Evolutionary conservation across 2,329 filamentous ascomycete species (phyloP).

Genomic region (Macroventuria anomochaeta): DNA sequence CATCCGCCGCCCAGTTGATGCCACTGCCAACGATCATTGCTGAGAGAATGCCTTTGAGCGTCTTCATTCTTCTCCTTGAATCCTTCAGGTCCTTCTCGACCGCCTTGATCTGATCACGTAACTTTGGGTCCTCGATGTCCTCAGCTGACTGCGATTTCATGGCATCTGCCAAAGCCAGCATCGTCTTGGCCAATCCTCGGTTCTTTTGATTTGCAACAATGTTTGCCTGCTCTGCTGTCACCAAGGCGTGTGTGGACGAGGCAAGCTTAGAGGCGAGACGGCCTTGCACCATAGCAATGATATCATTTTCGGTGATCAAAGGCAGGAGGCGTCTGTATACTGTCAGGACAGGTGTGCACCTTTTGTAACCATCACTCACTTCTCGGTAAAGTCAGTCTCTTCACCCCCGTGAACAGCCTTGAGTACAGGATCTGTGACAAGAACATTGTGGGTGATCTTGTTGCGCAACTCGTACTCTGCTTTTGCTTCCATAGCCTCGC

Average conservation of each 20-base stretch:
- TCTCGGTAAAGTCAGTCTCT: slow-evolving; percentile 69
- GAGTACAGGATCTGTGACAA: slow-evolving; percentile 76
- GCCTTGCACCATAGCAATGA: slow-evolving; percentile 68
- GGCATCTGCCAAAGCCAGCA: slow-evolving; percentile 68
- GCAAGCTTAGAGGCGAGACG: slow-evolving; percentile 63
- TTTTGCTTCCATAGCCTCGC: slow-evolving; percentile 72
- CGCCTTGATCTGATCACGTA: slow-evolving; percentile 62
- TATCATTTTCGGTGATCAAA: slow-evolving; percentile 71
- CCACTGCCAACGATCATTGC: slow-evolving; percentile 82
- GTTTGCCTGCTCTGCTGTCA: slow-evolving; percentile 64
- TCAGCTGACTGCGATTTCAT: slow-evolving; percentile 61
- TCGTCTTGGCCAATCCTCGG: slow-evolving; percentile 64
- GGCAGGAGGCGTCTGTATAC: slow-evolving; percentile 68
- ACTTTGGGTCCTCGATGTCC: slow-evolving; percentile 60
- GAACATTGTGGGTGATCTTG: slow-evolving; percentile 70
- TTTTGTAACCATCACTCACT: slow-evolving; percentile 56
- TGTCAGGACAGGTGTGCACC: slow-evolving; percentile 13
- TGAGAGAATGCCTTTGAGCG: slow-evolving; percentile 79
- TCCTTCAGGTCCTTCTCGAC: slow-evolving; percentile 66
- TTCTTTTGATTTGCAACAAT: slow-evolving; percentile 66
- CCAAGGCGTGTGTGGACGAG: slow-evolving; percentile 60
- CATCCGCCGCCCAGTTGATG: slow-evolving; percentile 78
- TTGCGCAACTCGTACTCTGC: slow-evolving; percentile 73
- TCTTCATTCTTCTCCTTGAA: slow-evolving; percentile 72
- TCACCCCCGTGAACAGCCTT: slow-evolving; percentile 76